Conservation (phyloP, 257 asterid genomes). For the Solanum etuberosum region DNA sequence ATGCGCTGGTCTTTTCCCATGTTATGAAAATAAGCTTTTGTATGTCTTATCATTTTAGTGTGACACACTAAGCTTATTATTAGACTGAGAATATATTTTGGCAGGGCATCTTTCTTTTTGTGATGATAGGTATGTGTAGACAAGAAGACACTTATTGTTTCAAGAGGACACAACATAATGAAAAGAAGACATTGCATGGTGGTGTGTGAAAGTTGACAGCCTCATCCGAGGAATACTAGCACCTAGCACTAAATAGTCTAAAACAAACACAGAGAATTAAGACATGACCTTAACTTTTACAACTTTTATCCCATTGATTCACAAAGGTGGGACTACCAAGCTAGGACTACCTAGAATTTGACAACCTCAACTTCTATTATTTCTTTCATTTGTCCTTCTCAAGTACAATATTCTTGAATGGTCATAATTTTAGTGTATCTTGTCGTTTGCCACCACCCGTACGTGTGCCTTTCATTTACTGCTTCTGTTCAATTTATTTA, state of each 20-base stretch:
- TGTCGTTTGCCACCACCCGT: background rate
- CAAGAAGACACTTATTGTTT: conserved; percentile 32
- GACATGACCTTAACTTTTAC: conserved; percentile 63
- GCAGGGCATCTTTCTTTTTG: conserved; percentile 15
- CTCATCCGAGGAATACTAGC: conserved; percentile 37
- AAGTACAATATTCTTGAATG: background rate
- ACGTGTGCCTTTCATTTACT: background rate
- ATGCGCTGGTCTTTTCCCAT: no score
- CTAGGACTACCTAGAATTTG: background rate
- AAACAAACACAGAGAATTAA: background rate
- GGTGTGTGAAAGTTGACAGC: conserved; percentile 23
- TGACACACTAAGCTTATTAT: conserved; percentile 13
- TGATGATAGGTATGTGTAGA: conserved; percentile 18
- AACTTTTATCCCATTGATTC: conserved; percentile 24
- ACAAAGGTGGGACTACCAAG: background rate
- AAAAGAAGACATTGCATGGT: conserved; percentile 26
- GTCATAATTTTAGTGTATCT: background rate
- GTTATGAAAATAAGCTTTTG: conserved; percentile 16
- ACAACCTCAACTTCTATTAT: conserved; percentile 1
- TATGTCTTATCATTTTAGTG: conserved; percentile 9
- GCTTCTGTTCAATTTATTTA: background rate
- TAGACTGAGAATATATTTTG: conserved; percentile 18
- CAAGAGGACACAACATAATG: conserved; percentile 24
- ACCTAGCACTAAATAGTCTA: background rate
- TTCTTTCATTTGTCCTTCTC: background rate